Conservation (phyloP, 805 yeast genomes). For the Saccharomyces cerevisiae region DNA sequence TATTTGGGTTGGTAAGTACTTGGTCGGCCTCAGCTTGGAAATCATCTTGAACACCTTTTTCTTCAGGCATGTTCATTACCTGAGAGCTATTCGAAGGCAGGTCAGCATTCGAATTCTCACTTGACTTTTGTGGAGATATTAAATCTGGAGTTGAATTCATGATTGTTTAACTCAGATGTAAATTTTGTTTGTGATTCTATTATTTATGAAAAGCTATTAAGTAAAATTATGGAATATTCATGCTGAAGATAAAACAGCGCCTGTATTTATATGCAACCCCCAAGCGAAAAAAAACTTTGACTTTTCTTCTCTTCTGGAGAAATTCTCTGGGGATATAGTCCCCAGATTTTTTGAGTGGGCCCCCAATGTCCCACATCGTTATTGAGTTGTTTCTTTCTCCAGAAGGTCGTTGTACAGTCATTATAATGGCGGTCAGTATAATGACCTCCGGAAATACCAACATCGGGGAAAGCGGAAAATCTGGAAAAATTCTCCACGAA, state of each 20-base stretch:
- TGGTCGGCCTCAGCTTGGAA: not conserved
- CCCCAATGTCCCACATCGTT: not conserved
- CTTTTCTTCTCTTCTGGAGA: not conserved
- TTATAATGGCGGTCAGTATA: not conserved
- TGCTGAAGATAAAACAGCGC: not conserved
- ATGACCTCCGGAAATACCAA: not conserved
- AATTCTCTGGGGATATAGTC: not conserved
- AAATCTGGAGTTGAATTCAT: constrained; percentile 8
- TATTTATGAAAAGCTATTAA: not conserved
- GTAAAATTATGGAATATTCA: not conserved
- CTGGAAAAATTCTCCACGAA: not conserved
- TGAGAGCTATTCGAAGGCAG: constrained; percentile 11
- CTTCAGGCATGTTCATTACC: constrained; percentile 16
- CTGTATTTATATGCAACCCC: not conserved
- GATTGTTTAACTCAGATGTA: constrained; percentile 1
- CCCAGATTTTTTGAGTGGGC: not conserved
- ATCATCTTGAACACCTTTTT: constrained; percentile 7
- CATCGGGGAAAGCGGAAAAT: not conserved
- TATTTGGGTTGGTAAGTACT: constrained; percentile 2
- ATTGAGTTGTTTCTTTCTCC: not conserved
- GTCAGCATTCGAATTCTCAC: constrained; percentile 7
- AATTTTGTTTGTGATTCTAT: not conserved
- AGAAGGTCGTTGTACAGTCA: not conserved
- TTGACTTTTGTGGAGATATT: constrained; percentile 8
- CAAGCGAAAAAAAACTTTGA: not conserved